These are phyloP conservation scores for Hypoxylon sp. DNA, from an alignment of 2,329 filamentous ascomycete genomes.

Conservation along the genomic window DNA sequence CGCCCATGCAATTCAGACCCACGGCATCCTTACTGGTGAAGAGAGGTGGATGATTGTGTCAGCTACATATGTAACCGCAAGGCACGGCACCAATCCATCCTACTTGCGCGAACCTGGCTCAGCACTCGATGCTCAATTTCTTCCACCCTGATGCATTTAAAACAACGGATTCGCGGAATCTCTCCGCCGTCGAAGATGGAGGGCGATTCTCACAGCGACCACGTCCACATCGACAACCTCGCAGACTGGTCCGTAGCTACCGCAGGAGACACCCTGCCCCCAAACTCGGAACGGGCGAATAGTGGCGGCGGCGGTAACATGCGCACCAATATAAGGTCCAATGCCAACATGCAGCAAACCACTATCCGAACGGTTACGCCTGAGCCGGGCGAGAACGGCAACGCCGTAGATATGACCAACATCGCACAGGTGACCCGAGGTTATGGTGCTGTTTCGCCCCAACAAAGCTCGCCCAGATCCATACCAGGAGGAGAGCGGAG, in stretches of 20 bases:
- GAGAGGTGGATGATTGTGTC: slow-evolving; percentile 44
- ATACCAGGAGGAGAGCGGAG: slow-evolving; percentile 60
- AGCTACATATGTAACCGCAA: slow-evolving; percentile 37
- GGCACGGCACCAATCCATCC: slow-evolving; percentile 39
- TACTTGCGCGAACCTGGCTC: slow-evolving; percentile 41
- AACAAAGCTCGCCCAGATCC: slow-evolving; percentile 60
- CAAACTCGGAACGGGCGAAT: slow-evolving; percentile 39
- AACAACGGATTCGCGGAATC: slow-evolving; percentile 60
- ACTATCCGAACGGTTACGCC: slow-evolving; percentile 76
- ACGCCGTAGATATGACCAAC: slow-evolving; percentile 39
- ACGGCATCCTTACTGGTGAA: slow-evolving; percentile 39
- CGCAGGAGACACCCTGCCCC: slow-evolving; percentile 46
- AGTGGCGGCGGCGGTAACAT: slow-evolving; percentile 39
- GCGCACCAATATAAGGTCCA: slow-evolving; percentile 47
- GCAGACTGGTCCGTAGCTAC: slow-evolving; percentile 51
- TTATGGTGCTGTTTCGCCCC: slow-evolving; percentile 55
- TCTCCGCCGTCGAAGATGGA: slow-evolving; percentile 59
- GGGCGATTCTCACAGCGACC: slow-evolving; percentile 55
- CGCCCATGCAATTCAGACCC: slow-evolving; percentile 30
- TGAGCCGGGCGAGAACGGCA: slow-evolving; percentile 60
- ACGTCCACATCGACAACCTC: slow-evolving; percentile 50
- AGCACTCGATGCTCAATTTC: slow-evolving; percentile 47
- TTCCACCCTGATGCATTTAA: slow-evolving; percentile 54
- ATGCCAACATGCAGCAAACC: slow-evolving; percentile 48
- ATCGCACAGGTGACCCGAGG: slow-evolving; percentile 49